Base-by-base conservation (phyloP, 495 filamentous ascomycete species). In the Poronia punctata region DNA sequence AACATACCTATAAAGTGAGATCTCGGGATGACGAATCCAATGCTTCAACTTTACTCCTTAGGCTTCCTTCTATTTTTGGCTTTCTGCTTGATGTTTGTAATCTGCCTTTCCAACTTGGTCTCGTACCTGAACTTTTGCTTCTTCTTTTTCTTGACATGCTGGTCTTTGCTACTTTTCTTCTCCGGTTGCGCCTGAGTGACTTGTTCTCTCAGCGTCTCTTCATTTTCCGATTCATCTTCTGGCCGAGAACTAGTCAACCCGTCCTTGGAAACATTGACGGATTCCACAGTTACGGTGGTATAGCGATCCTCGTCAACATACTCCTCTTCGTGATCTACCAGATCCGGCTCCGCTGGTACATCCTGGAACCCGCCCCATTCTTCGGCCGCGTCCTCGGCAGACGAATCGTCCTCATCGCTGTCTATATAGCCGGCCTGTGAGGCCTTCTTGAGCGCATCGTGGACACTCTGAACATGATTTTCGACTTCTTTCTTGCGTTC, bases 281-380 rank as follows among this genome's bases (percentile, higher is more conserved):
- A 82, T 58, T 95, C 88, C 0, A 98, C 78, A 0, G 86, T 95
- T 20, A 98, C 92, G 3, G 84, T 93, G 12, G 90, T 95, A 55
- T 85, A 93, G 59, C 83, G 84, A 54, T 95, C 90, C 60, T 97
- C 92, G 62, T 98, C 92, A 43, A 95, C 76, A 64, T 95, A 98
- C 62, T 95, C 88, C 38, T 90, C 89, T 53, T 96, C 87, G 49
- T 82, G 78, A 56, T 89, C 78, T 14, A 93, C 60, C 6, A 64
- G 60, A 24, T 63, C 57, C 35, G 53, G 48, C 34, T 58, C 49
- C 14, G 51, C 57, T 3, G 57, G 54, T 4, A 71, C 68, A 4
- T 72, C 70, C 7, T 72, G 62, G 32, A 83, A 79, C 1, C 83
- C 84, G 17, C 71, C 69, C 79, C 77, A 84, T 50, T 75, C 80